Evolutionary conservation across 306 rosid genomes (phyloP), one percentile per base, ranked within the genome.

Genomic region (Casuarina cunninghamiana): DNA sequence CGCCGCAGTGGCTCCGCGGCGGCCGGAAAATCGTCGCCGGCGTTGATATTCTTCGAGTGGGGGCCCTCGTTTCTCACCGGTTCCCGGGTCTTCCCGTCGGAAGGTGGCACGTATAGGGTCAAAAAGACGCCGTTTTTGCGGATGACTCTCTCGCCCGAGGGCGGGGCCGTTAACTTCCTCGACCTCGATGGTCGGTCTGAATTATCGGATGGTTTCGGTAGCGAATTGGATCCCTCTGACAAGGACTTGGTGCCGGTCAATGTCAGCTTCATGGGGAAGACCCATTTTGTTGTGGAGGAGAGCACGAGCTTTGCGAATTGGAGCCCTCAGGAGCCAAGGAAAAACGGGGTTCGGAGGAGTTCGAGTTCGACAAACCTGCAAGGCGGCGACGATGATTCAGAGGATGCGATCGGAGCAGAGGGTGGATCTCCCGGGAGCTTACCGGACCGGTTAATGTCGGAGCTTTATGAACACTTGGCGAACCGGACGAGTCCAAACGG

Each of bases 381-480:
- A 10, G 86, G 83, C 37, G 86, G 83, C 37, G 96, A 87, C 2
- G 90, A 88, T 19, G 81, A 81, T 42, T 84, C 37, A 4, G 97
- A 86, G 55, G 92, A 84, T 37, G 46, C 50, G 79, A 70, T 42
- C 41, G 88, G 74, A 44, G 37, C 58, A n/a, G 97, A 80, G 38
- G 74, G 83, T 73, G 97, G 96, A 53, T 91, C 91, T 3, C 89
- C 96, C 0, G 97, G 90, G 67, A 92, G 92, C 80, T 87, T 88
- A 9, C 95, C 93, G 41, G 91, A 91, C 73, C 83, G 85, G 75
- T 55, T 89, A 41, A 81, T 92, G 97, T 81, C 90, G 43, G 97
- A 93, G 75, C 86, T 95, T 77, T 95, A 95, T 83, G 98, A 93
- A 84, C 84, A 82, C 80, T 87, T 95, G 38, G 99, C 99, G n/a